Evolutionary conservation across 2,329 filamentous ascomycete species (phyloP).

Genomic region (Fusarium mundagurra): DNA sequence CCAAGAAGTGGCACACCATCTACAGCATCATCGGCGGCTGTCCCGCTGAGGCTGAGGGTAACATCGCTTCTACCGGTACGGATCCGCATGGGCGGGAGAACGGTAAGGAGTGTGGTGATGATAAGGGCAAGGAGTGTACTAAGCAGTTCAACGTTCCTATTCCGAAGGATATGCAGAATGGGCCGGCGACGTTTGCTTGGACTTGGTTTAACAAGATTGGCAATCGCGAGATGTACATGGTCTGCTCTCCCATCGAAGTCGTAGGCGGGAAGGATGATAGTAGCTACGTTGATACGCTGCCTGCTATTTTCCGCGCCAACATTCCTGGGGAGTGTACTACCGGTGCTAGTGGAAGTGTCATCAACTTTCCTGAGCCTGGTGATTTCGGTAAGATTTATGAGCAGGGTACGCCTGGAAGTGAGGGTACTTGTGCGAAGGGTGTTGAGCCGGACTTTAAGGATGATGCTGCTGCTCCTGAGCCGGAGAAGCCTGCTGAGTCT

Average conservation of each 20-base stretch:
- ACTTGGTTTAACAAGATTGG: conserved; percentile 81
- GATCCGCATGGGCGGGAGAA: conserved; percentile 36
- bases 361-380: conserved; percentile 41
- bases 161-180: conserved; percentile 46
- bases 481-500: conserved; percentile 3
- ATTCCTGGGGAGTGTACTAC: conserved; percentile 41
- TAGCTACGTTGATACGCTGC: conserved; percentile 30
- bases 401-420: conserved; percentile 4
- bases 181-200: conserved; percentile 76
- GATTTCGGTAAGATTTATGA: conserved; percentile 37
- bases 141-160: conserved; percentile 41
- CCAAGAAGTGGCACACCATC: conserved; percentile 35
- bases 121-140: conserved; percentile 36
- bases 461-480: neutral
- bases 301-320: conserved; percentile 39
- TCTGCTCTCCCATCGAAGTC: conserved; percentile 78
- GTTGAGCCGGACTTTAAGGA: conserved; percentile 37
- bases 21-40: conserved; percentile 42
- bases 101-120: conserved; percentile 36
- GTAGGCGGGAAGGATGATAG: conserved; percentile 48
- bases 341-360: conserved; percentile 26
- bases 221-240: conserved; percentile 89
- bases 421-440: conserved; percentile 30
- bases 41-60: conserved; percentile 38
- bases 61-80: neutral